phyloP scores from a whole-genome alignment of 1,139 yeast species.

The Debaryomyces singareniensis region DNA sequence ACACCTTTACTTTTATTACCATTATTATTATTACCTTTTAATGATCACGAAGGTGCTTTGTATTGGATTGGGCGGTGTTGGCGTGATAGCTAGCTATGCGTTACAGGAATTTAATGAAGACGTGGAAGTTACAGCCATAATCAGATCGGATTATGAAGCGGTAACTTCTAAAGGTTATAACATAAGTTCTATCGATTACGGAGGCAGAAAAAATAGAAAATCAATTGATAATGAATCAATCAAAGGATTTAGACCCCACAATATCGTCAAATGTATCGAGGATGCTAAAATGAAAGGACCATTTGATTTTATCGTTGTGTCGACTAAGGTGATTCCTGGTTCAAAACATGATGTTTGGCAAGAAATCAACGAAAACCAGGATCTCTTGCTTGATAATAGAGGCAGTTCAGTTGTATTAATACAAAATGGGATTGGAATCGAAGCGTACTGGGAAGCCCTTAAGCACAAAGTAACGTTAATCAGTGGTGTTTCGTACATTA shows the following conservation, averaged over 20 bases:
- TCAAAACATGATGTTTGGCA: constrained; percentile 17
- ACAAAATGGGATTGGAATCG: constrained; percentile 27
- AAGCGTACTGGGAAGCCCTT: constrained; percentile 21
- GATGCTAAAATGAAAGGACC: constrained; percentile 20
- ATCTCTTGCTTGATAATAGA: constrained; percentile 11
- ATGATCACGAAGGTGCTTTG: constrained; percentile 34
- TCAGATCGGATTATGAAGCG: constrained; percentile 25
- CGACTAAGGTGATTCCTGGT: constrained; percentile 28
- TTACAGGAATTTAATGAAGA: constrained; percentile 17
- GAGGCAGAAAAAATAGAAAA: constrained; percentile 10
- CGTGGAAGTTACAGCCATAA: constrained; percentile 20
- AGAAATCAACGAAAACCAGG: constrained; percentile 8
- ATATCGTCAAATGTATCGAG: constrained; percentile 17
- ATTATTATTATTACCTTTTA: no score
- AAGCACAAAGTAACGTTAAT: constrained; percentile 10
- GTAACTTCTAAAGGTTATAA: constrained; percentile 23
- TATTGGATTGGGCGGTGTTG: constrained; percentile 61
- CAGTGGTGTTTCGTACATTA: constrained; percentile 22
- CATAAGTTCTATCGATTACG: constrained; percentile 21
- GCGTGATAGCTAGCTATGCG: constrained; percentile 23
- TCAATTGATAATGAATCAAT: constrained; percentile 10
- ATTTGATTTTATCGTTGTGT: constrained; percentile 26
- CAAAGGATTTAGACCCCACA: constrained; percentile 19
- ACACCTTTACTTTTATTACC: no score
- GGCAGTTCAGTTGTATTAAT: constrained; percentile 17